Conservation (phyloP, 805 yeast genomes). For the Grigorovia yakushimaensis region DNA sequence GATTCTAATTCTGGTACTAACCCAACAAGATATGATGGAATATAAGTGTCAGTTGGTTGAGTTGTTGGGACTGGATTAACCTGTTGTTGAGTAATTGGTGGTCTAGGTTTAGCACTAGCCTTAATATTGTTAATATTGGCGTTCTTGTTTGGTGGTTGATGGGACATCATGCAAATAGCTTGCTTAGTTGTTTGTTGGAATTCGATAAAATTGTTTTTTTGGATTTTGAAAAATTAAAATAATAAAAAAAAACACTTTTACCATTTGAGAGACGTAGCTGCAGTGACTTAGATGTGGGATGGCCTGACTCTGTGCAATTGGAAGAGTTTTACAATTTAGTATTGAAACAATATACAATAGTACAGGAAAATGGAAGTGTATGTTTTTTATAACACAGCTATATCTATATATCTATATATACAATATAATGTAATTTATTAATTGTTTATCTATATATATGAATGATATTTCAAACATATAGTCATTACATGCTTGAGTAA, state of each 20-base stretch:
- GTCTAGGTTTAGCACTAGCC: neutral
- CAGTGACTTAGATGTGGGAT: too few species aligned
- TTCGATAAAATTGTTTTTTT: neutral
- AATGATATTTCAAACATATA: too few species aligned
- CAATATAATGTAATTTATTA: neutral
- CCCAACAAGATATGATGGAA: constrained; percentile 37
- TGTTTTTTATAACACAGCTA: too few species aligned
- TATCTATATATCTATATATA: neutral
- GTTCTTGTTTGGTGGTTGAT: neutral
- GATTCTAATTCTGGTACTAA: constrained; percentile 61
- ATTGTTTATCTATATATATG: neutral
- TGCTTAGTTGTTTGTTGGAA: neutral
- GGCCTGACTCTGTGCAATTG: too few species aligned
- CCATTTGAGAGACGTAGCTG: too few species aligned
- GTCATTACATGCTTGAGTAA: too few species aligned
- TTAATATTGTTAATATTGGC: neutral
- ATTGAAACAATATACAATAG: too few species aligned
- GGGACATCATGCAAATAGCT: neutral
- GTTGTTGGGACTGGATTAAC: constrained; percentile 23
- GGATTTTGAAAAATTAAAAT: too few species aligned
- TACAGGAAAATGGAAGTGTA: too few species aligned
- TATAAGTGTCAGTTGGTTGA: constrained; percentile 44
- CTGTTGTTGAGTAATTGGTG: constrained; percentile 10
- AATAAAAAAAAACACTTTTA: too few species aligned
- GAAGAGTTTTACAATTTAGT: too few species aligned